These are phyloP conservation scores for Epicoccum sorghinum DNA, from an alignment of 2,329 filamentous ascomycete genomes.

Conservation along the genomic window DNA sequence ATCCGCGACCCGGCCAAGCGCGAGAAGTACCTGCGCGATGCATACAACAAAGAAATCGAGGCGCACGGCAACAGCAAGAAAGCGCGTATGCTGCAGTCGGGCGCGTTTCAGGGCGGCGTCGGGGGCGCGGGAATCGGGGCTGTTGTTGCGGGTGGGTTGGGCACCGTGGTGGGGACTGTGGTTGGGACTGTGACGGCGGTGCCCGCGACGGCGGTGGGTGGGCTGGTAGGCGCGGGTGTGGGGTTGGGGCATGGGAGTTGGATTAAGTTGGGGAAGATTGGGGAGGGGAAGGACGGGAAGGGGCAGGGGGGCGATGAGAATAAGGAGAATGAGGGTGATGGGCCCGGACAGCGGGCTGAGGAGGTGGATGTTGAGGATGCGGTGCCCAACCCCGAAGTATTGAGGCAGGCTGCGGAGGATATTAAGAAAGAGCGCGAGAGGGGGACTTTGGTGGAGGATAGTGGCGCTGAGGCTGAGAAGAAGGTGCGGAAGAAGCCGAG, in stretches of 20 bases:
- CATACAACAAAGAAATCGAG: slow-evolving; percentile 42
- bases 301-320: slow-evolving; percentile 17
- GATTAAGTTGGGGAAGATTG: slow-evolving; percentile 45
- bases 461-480: slow-evolving; percentile 4
- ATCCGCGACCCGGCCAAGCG: slow-evolving; percentile 43
- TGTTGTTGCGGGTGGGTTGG: slow-evolving; percentile 50
- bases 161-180: slow-evolving; percentile 50
- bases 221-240: slow-evolving; percentile 49
- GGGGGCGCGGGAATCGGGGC: slow-evolving; percentile 53
- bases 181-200: slow-evolving; percentile 49
- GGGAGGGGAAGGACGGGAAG: slow-evolving; percentile 20
- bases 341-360: slow-evolving; percentile 15
- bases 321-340: slow-evolving; percentile 8
- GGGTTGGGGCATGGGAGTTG: slow-evolving; percentile 52
- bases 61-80: slow-evolving; percentile 45
- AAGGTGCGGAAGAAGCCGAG: slow-evolving; percentile 9
- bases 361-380: slow-evolving; percentile 30
- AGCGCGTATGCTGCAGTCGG: slow-evolving; percentile 39
- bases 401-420: slow-evolving; percentile 33
- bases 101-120: slow-evolving; percentile 50
- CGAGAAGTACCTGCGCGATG: slow-evolving; percentile 42
- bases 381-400: slow-evolving; percentile 32
- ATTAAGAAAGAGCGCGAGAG: slow-evolving; percentile 27
- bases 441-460: slow-evolving; percentile 13
- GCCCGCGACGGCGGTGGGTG: slow-evolving; percentile 49